Evolutionary conservation across 179 eudicot species (phyloP).

Genomic region (Beta corolliflora): DNA sequence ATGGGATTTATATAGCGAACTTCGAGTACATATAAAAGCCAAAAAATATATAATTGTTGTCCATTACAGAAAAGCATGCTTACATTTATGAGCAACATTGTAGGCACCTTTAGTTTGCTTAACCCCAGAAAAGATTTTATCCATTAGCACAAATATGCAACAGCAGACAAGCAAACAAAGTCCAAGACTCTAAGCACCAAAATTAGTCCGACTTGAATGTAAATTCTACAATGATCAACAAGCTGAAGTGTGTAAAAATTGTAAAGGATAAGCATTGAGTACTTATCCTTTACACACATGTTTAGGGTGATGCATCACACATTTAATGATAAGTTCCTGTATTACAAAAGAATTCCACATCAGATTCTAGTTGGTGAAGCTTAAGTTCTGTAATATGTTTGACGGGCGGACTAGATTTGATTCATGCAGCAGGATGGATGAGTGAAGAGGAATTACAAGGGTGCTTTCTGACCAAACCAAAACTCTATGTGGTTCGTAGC

Average conservation of each 20-base stretch:
- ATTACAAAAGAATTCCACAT: background rate
- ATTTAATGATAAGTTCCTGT: background rate
- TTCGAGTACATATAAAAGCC: background rate
- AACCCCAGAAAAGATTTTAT: background rate
- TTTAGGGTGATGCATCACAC: background rate
- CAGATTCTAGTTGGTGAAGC: background rate
- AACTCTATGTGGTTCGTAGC: too few relatives aligned
- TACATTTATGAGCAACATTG: conserved; percentile 4
- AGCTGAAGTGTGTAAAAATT: background rate
- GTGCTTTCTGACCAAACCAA: too few relatives aligned
- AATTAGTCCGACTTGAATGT: background rate
- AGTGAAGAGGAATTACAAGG: too few relatives aligned
- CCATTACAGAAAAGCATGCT: background rate
- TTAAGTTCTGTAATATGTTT: background rate
- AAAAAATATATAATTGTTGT: background rate
- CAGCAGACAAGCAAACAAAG: background rate
- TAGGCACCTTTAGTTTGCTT: background rate
- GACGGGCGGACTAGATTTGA: too few relatives aligned
- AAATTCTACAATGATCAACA: too few relatives aligned
- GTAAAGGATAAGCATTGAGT: too few relatives aligned
- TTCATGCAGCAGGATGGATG: background rate
- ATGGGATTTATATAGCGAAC: background rate
- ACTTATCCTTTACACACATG: background rate
- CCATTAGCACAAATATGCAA: background rate
- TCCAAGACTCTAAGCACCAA: background rate